These are phyloP conservation scores for Closterium sp. DNA, from an alignment of 139 green algal genomes.

Conservation along the genomic window DNA sequence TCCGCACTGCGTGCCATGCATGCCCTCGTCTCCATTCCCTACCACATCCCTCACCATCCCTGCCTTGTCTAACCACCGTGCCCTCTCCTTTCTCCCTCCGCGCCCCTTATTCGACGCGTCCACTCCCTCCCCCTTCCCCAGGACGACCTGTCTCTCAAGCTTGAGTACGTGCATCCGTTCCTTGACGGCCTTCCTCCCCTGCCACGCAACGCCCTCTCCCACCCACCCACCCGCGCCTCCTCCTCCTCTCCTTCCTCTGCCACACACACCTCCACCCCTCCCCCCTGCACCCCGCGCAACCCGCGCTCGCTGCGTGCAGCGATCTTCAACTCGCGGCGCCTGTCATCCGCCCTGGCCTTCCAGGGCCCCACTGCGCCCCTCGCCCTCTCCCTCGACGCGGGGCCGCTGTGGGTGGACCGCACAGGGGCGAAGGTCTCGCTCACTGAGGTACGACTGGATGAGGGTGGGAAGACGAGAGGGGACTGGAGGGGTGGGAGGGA, in stretches of 20 bases:
- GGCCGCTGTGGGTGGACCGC: conserved; percentile 86
- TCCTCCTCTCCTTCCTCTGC: neutral
- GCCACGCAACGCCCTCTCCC: neutral
- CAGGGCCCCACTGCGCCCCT: conserved; percentile 51
- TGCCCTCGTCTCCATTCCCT: too few relatives aligned
- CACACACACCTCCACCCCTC: neutral
- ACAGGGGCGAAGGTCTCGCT: conserved; percentile 75
- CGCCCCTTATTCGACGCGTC: too few relatives aligned
- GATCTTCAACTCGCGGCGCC: conserved; percentile 70
- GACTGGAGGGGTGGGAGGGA: neutral
- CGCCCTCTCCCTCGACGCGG: conserved; percentile 70
- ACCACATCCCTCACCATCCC: too few relatives aligned
- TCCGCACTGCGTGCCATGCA: too few relatives aligned
- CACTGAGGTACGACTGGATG: conserved; percentile 5
- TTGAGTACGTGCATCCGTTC: neutral
- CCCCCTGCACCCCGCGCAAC: neutral
- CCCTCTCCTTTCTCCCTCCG: neutral
- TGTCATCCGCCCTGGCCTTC: conserved; percentile 76
- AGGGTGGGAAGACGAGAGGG: neutral
- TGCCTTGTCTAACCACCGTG: neutral
- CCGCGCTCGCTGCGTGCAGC: conserved; percentile 37
- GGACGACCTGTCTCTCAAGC: neutral
- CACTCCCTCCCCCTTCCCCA: neutral
- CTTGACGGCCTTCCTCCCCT: neutral
- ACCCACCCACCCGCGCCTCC: too few relatives aligned